A percentile compares a stretch with the other conserved stretches of the same genome.
Evolutionary conservation across 345 rosid genomes (phyloP).

Genomic region (Acer negundo): DNA sequence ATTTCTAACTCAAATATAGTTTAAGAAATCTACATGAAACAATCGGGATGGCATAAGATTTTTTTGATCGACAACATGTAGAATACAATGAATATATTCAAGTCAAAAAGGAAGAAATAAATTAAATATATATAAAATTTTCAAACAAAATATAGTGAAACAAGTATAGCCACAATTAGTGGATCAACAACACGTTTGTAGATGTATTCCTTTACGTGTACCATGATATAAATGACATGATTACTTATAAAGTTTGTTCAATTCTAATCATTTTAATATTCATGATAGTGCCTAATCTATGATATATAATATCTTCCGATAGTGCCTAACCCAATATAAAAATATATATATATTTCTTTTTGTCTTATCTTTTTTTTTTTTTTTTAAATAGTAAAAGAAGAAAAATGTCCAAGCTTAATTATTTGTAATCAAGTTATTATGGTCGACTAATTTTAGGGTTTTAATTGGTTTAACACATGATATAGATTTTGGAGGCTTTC

Average conservation of each 20-base stretch:
- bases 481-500: slow-evolving; percentile 88
- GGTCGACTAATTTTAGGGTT: not conserved
- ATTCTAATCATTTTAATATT: not conserved
- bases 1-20: too few species aligned
- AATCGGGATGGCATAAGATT: not conserved
- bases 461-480: not conserved
- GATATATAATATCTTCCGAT: slow-evolving; percentile 1
- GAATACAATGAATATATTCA: too few species aligned
- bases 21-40: too few species aligned
- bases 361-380: slow-evolving; percentile 13
- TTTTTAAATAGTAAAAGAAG: slow-evolving; percentile 1
- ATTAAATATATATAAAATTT: too few species aligned
- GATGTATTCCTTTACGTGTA: not conserved
- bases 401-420: not conserved
- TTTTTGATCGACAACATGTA: too few species aligned
- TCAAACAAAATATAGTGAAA: not conserved
- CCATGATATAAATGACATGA: not conserved
- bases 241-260: not conserved
- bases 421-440: not conserved
- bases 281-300: slow-evolving; percentile 24
- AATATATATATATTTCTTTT: slow-evolving; percentile 8
- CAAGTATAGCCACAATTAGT: not conserved
- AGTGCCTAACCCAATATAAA: slow-evolving; percentile 39
- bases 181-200: not conserved
- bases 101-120: too few species aligned